Conservation (phyloP, 2,329 filamentous ascomycete species). For the Fusarium pseudoanthophilum region DNA sequence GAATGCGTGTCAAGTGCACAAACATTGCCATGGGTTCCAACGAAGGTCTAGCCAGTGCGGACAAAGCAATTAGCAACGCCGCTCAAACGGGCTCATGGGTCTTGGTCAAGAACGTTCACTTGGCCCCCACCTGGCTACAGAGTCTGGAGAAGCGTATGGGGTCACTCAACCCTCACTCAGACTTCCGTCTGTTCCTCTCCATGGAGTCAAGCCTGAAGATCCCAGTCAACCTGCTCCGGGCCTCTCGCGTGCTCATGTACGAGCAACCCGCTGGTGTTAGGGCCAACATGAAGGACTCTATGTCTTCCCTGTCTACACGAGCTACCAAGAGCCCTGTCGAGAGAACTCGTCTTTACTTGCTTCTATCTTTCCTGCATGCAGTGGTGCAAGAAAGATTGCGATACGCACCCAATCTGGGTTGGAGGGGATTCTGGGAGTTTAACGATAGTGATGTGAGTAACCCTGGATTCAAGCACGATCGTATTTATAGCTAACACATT, state of each 20-base stretch:
- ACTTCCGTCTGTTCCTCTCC: slow-evolving; percentile 95
- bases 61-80: slow-evolving; percentile 94
- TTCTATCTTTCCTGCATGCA: slow-evolving; percentile 94
- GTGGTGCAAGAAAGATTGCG: slow-evolving; percentile 94
- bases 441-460: slow-evolving; percentile 95
- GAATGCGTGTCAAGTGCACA: slow-evolving; percentile 82
- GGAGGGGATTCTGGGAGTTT: slow-evolving; percentile 99
- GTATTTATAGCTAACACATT: neutral
- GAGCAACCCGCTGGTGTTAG: slow-evolving; percentile 96
- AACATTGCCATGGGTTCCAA: slow-evolving; percentile 99
- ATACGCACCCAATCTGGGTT: slow-evolving; percentile 92
- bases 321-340: slow-evolving; percentile 88
- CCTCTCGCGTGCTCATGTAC: slow-evolving; percentile 95
- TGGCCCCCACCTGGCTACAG: slow-evolving; percentile 95
- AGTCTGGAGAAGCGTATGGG: slow-evolving; percentile 97
- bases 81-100: slow-evolving; percentile 96
- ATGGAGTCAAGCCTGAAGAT: slow-evolving; percentile 99
- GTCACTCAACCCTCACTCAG: slow-evolving; percentile 89
- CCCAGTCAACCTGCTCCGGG: slow-evolving; percentile 92
- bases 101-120: slow-evolving; percentile 97
- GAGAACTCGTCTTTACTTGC: slow-evolving; percentile 86
- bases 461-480: neutral
- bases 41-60: slow-evolving; percentile 89
- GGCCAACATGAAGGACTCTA: slow-evolving; percentile 98
- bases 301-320: slow-evolving; percentile 82